A percentile compares a stretch with the other conserved stretches of the same genome.
Evolutionary conservation across 2,329 filamentous ascomycete species (phyloP).

Genomic region (Trichoderma sp.): DNA sequence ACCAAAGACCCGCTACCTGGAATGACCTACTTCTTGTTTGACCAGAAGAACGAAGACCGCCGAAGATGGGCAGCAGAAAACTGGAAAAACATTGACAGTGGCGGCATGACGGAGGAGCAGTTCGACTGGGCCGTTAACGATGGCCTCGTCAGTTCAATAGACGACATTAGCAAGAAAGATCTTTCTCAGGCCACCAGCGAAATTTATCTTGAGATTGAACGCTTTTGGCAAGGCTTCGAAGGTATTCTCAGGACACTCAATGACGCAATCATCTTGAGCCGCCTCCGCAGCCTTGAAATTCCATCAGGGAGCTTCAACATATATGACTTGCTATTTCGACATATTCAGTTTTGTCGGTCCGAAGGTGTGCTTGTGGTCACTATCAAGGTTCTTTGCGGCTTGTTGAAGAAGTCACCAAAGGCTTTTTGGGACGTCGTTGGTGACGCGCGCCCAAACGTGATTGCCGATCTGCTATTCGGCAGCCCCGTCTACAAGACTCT

Average conservation of each 20-base stretch:
- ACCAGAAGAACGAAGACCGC: conserved; percentile 57
- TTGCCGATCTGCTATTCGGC: conserved; percentile 81
- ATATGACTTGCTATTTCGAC: conserved; percentile 61
- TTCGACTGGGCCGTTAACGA: conserved; percentile 88
- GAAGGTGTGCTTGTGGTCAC: conserved; percentile 66
- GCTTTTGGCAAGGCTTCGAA: conserved; percentile 78
- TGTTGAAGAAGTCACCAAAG: conserved; percentile 73
- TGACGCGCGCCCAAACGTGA: conserved; percentile 73
- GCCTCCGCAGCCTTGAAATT: conserved; percentile 75
- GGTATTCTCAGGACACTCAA: conserved; percentile 74
- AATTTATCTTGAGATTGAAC: conserved; percentile 54
- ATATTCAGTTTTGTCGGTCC: conserved; percentile 52
- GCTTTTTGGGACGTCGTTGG: conserved; percentile 90
- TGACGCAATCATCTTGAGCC: conserved; percentile 72
- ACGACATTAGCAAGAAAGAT: conserved; percentile 57
- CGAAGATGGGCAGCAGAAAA: conserved; percentile 43
- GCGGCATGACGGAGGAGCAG: conserved; percentile 65
- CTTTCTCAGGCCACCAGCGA: conserved; percentile 36
- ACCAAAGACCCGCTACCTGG: conserved; percentile 75
- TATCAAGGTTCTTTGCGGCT: conserved; percentile 66
- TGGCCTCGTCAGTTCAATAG: conserved; percentile 67
- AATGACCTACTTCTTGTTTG: conserved; percentile 81
- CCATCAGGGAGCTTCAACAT: conserved; percentile 61
- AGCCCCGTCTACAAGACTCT: conserved; percentile 67
- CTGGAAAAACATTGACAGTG: conserved; percentile 54